Evolutionary conservation across 805 yeast species (phyloP).

Genomic region (Peterozyma toletana): DNA sequence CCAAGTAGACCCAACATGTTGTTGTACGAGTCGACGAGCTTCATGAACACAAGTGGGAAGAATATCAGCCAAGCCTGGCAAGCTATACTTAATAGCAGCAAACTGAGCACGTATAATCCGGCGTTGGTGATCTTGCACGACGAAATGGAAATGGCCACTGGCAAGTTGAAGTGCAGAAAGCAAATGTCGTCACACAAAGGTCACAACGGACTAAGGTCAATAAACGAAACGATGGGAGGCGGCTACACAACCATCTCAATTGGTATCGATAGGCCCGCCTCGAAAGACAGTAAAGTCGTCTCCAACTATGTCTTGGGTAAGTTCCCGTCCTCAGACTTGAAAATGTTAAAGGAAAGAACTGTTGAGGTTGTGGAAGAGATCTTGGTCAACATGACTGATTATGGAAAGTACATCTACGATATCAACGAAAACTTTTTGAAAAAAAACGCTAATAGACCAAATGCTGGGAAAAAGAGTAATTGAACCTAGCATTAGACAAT

Average conservation of each 20-base stretch:
- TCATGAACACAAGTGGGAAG: constrained; percentile 70
- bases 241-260: constrained; percentile 60
- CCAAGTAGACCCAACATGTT: constrained; percentile 23
- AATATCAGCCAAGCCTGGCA: constrained; percentile 43
- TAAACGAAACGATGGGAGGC: constrained; percentile 38
- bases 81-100: constrained; percentile 20
- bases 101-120: constrained; percentile 21
- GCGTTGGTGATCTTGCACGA: constrained; percentile 65
- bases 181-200: constrained; percentile 66
- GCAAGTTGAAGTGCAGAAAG: constrained; percentile 55
- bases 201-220: constrained; percentile 74
- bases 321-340: constrained; percentile 38
- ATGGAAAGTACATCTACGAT: constrained; percentile 21
- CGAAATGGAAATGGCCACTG: constrained; percentile 62
- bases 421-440: constrained; percentile 2
- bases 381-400: constrained; percentile 25
- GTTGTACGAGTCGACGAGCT: constrained; percentile 44
- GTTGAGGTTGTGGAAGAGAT: constrained; percentile 31
- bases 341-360: constrained; percentile 29
- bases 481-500: too few relatives aligned
- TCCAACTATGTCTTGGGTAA: constrained; percentile 58
- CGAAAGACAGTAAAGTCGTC: constrained; percentile 34
- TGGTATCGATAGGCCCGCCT: constrained; percentile 69
- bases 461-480: too few relatives aligned
- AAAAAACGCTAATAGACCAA: neutral